A percentile compares a stretch with the other conserved stretches of the same genome.
These are phyloP conservation scores for Massariosphaeria phaeospora DNA, from an alignment of 495 filamentous ascomycete genomes.

Conservation along the genomic window DNA sequence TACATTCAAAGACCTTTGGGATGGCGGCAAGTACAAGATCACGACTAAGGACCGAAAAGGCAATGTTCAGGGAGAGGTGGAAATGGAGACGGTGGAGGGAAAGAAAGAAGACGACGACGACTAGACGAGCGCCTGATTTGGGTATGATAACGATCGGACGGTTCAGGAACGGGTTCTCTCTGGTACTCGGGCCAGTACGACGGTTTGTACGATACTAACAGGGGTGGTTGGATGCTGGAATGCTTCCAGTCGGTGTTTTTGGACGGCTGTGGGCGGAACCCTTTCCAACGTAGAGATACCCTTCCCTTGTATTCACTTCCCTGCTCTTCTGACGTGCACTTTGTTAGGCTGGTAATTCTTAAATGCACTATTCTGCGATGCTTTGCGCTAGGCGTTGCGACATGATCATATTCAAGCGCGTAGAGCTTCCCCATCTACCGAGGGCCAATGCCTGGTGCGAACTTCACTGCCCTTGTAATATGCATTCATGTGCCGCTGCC, in stretches of 20 bases:
- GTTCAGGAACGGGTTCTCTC: not conserved
- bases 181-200: not conserved
- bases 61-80: slow-evolving; percentile 33
- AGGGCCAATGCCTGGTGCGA: no score
- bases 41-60: slow-evolving; percentile 52
- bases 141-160: not conserved
- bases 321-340: not conserved
- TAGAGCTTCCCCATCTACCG: no score
- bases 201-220: not conserved
- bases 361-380: no score
- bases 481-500: no score
- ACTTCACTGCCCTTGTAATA: no score
- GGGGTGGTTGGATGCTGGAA: not conserved
- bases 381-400: no score
- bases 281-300: not conserved
- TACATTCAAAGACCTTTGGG: slow-evolving; percentile 76
- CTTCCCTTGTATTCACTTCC: not conserved
- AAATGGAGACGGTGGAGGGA: slow-evolving; percentile 36
- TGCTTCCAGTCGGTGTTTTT: not conserved
- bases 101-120: slow-evolving; percentile 31
- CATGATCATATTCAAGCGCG: no score
- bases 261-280: no score
- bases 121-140: not conserved
- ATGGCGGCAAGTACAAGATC: slow-evolving; percentile 75
- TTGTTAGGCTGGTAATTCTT: no score